A percentile compares a stretch with the other conserved stretches of the same genome.
Evolutionary conservation across 2,329 filamentous ascomycete genomes (phyloP).

Genomic region (Ophiocordyceps unilateralis): DNA sequence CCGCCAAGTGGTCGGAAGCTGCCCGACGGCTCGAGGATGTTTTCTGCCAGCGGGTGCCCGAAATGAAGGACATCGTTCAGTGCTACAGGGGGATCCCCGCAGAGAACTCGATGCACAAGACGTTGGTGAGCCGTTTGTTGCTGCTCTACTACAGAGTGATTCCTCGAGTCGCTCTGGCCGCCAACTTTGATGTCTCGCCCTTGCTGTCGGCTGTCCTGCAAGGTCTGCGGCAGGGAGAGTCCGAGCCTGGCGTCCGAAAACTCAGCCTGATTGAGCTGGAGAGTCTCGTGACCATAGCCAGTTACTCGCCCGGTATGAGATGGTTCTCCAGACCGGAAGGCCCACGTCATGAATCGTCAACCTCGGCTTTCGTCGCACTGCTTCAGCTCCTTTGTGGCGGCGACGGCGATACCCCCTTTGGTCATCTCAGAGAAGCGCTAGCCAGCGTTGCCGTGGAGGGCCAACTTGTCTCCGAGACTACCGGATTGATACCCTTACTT

Average conservation of each 20-base stretch:
- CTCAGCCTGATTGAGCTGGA: constrained; percentile 59
- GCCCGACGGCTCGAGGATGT: constrained; percentile 49
- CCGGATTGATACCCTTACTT: constrained; percentile 30
- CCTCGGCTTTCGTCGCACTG: constrained; percentile 55
- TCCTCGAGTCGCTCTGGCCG: constrained; percentile 61
- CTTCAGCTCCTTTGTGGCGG: constrained; percentile 27
- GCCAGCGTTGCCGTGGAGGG: constrained; percentile 45
- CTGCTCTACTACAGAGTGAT: constrained; percentile 72
- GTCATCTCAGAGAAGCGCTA: constrained; percentile 37
- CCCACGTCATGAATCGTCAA: constrained; percentile 23
- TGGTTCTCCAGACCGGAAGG: constrained; percentile 70
- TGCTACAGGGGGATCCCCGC: constrained; percentile 53
- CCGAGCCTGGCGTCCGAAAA: constrained; percentile 29
- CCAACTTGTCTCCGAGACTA: constrained; percentile 40
- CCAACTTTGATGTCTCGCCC: constrained; percentile 76
- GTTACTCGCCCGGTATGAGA: constrained; percentile 65
- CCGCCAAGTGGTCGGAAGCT: constrained; percentile 50
- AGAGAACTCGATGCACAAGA: constrained; percentile 56
- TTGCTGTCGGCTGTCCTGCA: constrained; percentile 53
- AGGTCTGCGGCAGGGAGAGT: constrained; percentile 35
- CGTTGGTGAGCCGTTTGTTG: constrained; percentile 62
- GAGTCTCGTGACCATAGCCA: constrained; percentile 65
- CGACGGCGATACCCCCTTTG: constrained; percentile 12
- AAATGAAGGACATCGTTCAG: constrained; percentile 63
- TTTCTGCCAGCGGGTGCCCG: constrained; percentile 63